Evolutionary conservation across 805 yeast genomes (phyloP), one percentile per base, ranked within the genome.

Genomic region (Cyberlindnera americana): DNA sequence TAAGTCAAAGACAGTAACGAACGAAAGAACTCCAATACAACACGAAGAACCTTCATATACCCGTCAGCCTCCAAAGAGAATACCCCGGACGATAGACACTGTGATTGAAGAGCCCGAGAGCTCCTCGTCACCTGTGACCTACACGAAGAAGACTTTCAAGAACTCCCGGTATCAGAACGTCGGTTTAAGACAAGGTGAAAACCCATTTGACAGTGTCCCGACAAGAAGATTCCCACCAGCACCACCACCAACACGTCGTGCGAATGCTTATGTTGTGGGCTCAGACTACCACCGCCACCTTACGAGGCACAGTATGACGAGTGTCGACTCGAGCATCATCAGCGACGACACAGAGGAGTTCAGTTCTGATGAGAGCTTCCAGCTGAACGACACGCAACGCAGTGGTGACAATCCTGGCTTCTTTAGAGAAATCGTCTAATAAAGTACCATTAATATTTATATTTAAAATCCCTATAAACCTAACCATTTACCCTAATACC

Each of bases 101-200:
- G 57, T 56, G n/a, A 41, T 47, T 27, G 60, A 56, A 36, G 60
- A 53, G 11, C 35, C 48, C 2, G 59, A 56, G 33, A 25, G 48
- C 6, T 40, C 48, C 6, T 9, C 33, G 25, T 19, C 33, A n/a
- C n/a, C n/a, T n/a, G n/a, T n/a, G n/a, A n/a, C n/a, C n/a, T n/a
- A n/a, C n/a, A n/a, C n/a, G n/a, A n/a, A n/a, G n/a, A n/a, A 24
- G 27, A 13, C 38, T 5, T 41, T 37, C 33, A 38, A 46, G 29
- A 33, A 46, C 15, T 16, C 46, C 23, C 21, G 50, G 13, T 54
- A 50, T 24, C 48, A 50, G 33, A 44, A 48, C 19, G 27, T 43
- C 3, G 56, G 56, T 11, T 34, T 50, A 3, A 43, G n/a, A n/a
- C n/a, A n/a, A n/a, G n/a, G 38, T 12, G 30, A 41, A 2, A 50